Conservation (phyloP, 441 rosid genomes). For the Adansonia madagascariensis region DNA sequence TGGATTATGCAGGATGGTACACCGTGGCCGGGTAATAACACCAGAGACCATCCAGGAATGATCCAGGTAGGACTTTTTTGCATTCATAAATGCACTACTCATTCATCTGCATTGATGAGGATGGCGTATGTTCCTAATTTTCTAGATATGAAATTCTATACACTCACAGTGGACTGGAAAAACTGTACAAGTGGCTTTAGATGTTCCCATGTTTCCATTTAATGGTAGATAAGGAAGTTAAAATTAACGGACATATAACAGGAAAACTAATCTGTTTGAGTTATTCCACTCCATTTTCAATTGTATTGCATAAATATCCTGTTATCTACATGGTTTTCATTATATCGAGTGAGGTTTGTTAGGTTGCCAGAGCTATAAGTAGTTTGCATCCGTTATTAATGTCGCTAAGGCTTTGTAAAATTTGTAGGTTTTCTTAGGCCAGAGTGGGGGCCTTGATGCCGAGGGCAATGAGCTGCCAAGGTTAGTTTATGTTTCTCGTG, state of each 20-base stretch:
- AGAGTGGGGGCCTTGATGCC: conserved; percentile 93
- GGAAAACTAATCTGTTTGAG: neutral
- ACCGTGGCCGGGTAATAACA: conserved; percentile 99
- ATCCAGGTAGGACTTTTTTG: conserved; percentile 68
- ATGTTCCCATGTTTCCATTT: neutral
- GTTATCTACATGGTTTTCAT: conserved; percentile 4
- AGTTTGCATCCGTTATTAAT: neutral
- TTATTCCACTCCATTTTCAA: neutral
- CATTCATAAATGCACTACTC: conserved; percentile 9
- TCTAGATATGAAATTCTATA: conserved; percentile 3
- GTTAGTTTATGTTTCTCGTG: conserved; percentile 97
- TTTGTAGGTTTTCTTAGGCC: conserved; percentile 80
- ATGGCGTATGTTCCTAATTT: neutral
- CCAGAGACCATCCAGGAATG: conserved; percentile 99
- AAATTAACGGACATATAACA: neutral
- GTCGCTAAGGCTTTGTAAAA: conserved; percentile 12
- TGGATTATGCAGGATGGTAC: conserved; percentile 99
- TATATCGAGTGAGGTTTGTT: conserved; percentile 18
- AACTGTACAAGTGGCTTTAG: neutral
- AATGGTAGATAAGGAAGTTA: conserved; percentile 7
- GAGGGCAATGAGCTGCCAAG: conserved; percentile 98
- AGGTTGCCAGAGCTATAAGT: neutral
- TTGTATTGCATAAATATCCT: neutral
- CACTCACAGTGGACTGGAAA: neutral
- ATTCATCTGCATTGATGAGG: neutral